phyloP scores from a whole-genome alignment of 1,284 basidiomycete genomes.

The Vanrija sp. region DNA sequence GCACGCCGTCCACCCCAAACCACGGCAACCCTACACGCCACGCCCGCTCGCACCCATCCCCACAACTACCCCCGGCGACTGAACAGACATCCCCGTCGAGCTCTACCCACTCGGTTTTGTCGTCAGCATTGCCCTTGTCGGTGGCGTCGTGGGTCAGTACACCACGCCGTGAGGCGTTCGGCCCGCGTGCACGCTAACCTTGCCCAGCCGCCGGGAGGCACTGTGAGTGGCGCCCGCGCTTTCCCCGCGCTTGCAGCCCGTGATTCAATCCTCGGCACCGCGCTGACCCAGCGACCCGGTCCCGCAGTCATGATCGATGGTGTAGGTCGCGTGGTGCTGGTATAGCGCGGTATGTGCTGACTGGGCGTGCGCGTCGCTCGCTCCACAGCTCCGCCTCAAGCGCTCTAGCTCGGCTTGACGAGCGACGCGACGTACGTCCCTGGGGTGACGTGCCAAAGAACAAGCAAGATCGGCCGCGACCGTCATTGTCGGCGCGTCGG shows the following conservation, averaged over 20 bases:
- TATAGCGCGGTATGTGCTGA: no score
- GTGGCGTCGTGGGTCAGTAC: conserved; percentile 38
- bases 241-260: not conserved
- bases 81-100: conserved; percentile 47
- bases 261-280: not conserved
- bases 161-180: not conserved
- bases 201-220: conserved; percentile 1
- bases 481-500: no score
- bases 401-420: no score
- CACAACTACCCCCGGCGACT: not conserved
- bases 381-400: no score
- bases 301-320: conserved; percentile 6
- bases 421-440: no score
- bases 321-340: not conserved
- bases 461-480: no score
- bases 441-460: no score
- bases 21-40: not conserved
- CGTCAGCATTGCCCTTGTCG: conserved; percentile 40
- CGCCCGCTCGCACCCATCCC: no score
- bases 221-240: conserved; percentile 7
- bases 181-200: conserved; percentile 2
- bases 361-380: no score
- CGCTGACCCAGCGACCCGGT: not conserved
- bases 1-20: not conserved
- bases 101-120: conserved; percentile 48